Evolutionary conservation across 1,284 basidiomycete genomes (phyloP).

Genomic region (Cutaneotrichosporon cutaneum): DNA sequence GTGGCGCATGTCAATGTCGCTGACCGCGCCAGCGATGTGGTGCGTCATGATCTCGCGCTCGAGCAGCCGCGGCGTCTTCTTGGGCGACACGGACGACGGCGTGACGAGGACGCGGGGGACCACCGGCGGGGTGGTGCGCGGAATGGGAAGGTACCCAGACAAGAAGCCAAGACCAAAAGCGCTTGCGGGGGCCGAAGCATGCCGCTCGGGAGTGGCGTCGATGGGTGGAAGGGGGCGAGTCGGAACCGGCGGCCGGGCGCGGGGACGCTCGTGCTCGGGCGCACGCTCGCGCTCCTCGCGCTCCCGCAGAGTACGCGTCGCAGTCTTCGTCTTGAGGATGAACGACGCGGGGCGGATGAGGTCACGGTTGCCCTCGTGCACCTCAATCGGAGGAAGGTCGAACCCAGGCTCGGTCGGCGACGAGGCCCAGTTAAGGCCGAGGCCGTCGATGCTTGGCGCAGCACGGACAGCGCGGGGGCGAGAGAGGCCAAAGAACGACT

Average conservation of each 20-base stretch:
- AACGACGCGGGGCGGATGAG: conserved; percentile 17
- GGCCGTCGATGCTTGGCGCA: conserved; percentile 14
- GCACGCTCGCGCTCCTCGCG: not conserved
- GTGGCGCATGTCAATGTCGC: conserved; percentile 30
- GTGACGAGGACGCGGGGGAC: conserved; percentile 23
- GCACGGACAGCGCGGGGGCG: conserved; percentile 23
- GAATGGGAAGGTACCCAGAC: conserved; percentile 22
- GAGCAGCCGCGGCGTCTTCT: conserved; percentile 17
- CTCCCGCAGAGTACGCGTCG: not conserved
- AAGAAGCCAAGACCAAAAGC: conserved; percentile 24
- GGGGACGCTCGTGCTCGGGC: not conserved
- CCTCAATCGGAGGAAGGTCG: conserved; percentile 28
- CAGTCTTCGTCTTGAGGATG: conserved; percentile 3
- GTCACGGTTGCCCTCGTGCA: conserved; percentile 23
- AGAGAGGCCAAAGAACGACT: conserved; percentile 49
- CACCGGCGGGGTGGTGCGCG: conserved; percentile 13
- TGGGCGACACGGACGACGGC: conserved; percentile 22
- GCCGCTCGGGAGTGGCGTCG: conserved; percentile 20
- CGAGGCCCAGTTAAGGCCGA: conserved; percentile 9
- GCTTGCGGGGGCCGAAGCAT: conserved; percentile 4
- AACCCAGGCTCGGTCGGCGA: conserved; percentile 13
- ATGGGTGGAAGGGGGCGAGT: not conserved
- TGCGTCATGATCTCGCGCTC: conserved; percentile 15
- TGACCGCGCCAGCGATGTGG: conserved; percentile 12
- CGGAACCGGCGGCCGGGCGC: not conserved